Evolutionary conservation across 139 green algal genomes (phyloP), one percentile per base, ranked within the genome.

Genomic region (Chlamydomonas asymmetrica): DNA sequence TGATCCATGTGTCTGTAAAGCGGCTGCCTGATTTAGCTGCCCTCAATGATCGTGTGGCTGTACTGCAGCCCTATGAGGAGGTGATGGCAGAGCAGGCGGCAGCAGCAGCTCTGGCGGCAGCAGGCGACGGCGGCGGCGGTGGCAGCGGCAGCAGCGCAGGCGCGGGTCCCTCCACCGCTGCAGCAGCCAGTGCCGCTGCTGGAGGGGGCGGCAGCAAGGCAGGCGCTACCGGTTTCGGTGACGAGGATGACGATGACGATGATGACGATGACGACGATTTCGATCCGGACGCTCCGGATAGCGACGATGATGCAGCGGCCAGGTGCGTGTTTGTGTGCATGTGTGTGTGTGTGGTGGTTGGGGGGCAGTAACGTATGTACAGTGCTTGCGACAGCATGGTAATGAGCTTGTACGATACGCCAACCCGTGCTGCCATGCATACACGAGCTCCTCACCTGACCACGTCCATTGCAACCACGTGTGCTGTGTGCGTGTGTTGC

Each of bases 251-350:
- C 6, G 65, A 72, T 5, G 72, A 78, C 22, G 72, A 78, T 4
- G 61, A 72, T 5, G 73, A 73, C 2, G 73, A 79, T 29, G 73
- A 79, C 27, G 73, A 79, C 38, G 73, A 79, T 49, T 71, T 73
- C 39, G 73, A 79, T 41, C 63, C 62, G 4, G 23, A 32, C 3
- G 45, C 23, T 3, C 49, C 59, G 18, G 48, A 79, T 57, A 45
- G 61, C 2, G 4, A 50, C 23, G 60, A 71, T 32, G 4, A 7
- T 10, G 73, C n/a, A n/a, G n/a, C n/a, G n/a, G n/a, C n/a, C n/a
- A n/a, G n/a, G n/a, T n/a, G n/a, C n/a, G n/a, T n/a, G n/a, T n/a
- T n/a, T n/a, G n/a, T n/a, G n/a, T n/a, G n/a, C n/a, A n/a, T n/a
- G n/a, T n/a, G n/a, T n/a, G n/a, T n/a, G n/a, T n/a, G n/a, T n/a